Conservation (phyloP, 495 filamentous ascomycete species). For the Jackrogersella minutella region DNA sequence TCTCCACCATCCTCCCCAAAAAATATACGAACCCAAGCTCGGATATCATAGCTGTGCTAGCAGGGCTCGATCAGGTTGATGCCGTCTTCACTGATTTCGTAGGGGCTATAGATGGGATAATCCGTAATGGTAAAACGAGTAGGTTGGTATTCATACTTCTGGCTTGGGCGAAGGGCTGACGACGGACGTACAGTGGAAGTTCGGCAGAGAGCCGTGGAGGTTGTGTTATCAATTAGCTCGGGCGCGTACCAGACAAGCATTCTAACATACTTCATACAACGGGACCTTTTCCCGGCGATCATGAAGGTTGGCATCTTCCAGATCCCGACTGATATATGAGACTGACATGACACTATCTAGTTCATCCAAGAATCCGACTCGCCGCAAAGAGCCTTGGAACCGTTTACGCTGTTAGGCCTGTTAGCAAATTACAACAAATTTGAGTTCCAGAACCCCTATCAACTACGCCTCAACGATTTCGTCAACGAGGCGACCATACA, state of each 20-base stretch:
- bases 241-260: conserved; percentile 94
- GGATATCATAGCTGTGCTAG: conserved; percentile 88
- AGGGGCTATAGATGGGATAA: conserved; percentile 76
- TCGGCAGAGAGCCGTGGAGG: conserved; percentile 79
- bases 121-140: conserved; percentile 79
- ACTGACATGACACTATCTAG: conserved; percentile 54
- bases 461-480: conserved; percentile 94
- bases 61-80: conserved; percentile 88
- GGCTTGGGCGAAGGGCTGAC: not conserved
- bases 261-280: conserved; percentile 92
- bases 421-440: conserved; percentile 99
- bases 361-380: conserved; percentile 84
- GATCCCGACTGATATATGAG: not conserved
- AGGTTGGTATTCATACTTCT: conserved; percentile 43
- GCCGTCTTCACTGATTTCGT: conserved; percentile 89
- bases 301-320: conserved; percentile 75
- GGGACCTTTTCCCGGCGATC: conserved; percentile 91
- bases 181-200: conserved; percentile 64
- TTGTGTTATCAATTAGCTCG: conserved; percentile 83
- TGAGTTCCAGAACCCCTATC: conserved; percentile 97
- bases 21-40: conserved; percentile 96
- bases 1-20: conserved; percentile 81
- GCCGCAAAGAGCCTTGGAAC: conserved; percentile 67
- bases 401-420: conserved; percentile 86
- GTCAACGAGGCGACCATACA: conserved; percentile 89